Percentiles rank a stretch among this genome's conserved stretches.
Evolutionary conservation across 495 filamentous ascomycete species (phyloP).

Genomic region (Aspergillus panamensis): DNA sequence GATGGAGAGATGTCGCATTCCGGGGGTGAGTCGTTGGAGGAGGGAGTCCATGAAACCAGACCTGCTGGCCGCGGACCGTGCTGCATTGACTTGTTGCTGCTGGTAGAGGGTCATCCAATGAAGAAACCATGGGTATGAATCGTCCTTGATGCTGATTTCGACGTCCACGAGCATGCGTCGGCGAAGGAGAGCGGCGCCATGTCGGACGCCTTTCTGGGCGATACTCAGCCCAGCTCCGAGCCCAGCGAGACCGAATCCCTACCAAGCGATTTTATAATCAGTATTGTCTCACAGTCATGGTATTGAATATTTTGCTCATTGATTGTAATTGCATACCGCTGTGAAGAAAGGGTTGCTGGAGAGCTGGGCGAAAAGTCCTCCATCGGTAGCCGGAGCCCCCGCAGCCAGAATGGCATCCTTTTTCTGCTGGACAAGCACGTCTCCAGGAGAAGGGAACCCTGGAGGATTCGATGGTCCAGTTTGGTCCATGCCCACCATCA

Average conservation of each 20-base stretch:
- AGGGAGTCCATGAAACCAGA: constrained; percentile 49
- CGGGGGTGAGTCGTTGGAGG: constrained; percentile 57
- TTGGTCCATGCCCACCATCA: constrained; percentile 38
- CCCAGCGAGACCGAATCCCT: constrained; percentile 83
- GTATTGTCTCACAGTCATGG: not conserved
- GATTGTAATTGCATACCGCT: constrained; percentile 42
- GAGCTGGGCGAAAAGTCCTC: constrained; percentile 51
- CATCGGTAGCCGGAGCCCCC: constrained; percentile 35
- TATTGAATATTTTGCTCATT: not conserved
- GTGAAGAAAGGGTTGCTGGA: constrained; percentile 68
- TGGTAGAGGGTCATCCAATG: constrained; percentile 90
- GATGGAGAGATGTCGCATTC: constrained; percentile 64
- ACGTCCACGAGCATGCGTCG: constrained; percentile 89
- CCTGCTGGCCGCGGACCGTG: constrained; percentile 36
- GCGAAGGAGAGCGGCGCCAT: constrained; percentile 66
- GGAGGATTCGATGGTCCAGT: constrained; percentile 33
- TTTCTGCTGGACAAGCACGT: constrained; percentile 40
- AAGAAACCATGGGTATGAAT: constrained; percentile 90
- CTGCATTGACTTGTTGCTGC: constrained; percentile 46
- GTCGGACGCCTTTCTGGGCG: constrained; percentile 67
- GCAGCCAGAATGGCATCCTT: constrained; percentile 33
- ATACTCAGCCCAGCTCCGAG: constrained; percentile 74
- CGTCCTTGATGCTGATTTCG: constrained; percentile 89
- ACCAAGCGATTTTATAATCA: not conserved
- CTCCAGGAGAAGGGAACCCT: constrained; percentile 34